Evolutionary conservation across 345 rosid species (phyloP), one percentile per base, ranked within the genome.

Genomic region (Citrus cavaleriei): DNA sequence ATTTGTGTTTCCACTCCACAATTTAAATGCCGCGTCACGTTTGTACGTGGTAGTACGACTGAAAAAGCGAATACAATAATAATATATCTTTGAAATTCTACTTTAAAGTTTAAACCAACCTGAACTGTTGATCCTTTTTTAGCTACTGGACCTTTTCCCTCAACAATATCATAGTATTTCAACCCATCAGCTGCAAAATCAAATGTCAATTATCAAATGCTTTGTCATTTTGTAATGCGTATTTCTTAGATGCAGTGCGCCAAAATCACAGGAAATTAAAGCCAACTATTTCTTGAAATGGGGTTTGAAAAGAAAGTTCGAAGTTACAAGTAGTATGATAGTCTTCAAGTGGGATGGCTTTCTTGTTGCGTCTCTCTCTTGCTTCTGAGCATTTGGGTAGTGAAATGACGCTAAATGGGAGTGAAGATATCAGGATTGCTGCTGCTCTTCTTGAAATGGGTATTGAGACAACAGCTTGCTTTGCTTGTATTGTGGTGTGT

Each of bases 141-240:
- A 9, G 98, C 98, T 46, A 88, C 84, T 16, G 89, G 88, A 67
- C 98, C 98, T 73, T 93, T 95, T 4, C 98, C 98, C 86, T 89
- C 93, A 18, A 86, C 86, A 75, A 93, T 38, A 88, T 95, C 98
- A 76, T 92, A 95, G 84, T 83, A 92, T 76, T 90, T 95, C 86
- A 95, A 84, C 25, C 98, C 98, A 68, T 90, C 88, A 80, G 97
- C 93, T 91, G 90, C 32, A 54, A 71, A 25, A 16, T 32, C 16
- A 18, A 37, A 35, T 35, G 55, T 59, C 30, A 7, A 55, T 65
- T 25, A 27, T 67, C 54, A 32, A 59, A n/a, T 46, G 51, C 6
- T 59, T 3, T 22, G n/a, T 58, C 4, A 58, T 7, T 58, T 21
- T 22, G 60, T 18, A 6, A 57, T 57, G 22, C 8, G n/a, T 62